phyloP scores from a whole-genome alignment of 2,329 filamentous ascomycete genomes.

The Metarhizium humberi region DNA sequence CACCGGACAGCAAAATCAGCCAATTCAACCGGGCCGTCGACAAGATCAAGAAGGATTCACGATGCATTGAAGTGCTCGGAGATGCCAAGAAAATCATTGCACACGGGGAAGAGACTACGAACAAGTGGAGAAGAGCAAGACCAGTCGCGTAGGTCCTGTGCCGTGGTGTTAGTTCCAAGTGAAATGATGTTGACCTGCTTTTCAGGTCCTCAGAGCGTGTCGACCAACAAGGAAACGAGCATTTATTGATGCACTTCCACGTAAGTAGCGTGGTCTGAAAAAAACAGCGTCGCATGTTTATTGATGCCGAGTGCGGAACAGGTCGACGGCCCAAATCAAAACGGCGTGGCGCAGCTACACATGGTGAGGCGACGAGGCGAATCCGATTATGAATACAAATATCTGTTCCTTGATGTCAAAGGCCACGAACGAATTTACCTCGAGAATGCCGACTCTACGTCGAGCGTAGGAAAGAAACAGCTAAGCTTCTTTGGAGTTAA shows the following conservation, averaged over 20 bases:
- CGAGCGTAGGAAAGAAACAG: constrained; percentile 29
- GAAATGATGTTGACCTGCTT: neutral
- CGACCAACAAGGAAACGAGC: constrained; percentile 67
- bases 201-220: constrained; percentile 55
- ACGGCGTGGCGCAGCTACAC: constrained; percentile 68
- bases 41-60: constrained; percentile 62
- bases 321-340: constrained; percentile 68
- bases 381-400: constrained; percentile 65
- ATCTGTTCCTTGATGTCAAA: constrained; percentile 71
- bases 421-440: constrained; percentile 59
- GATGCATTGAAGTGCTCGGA: constrained; percentile 66
- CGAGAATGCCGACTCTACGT: constrained; percentile 44
- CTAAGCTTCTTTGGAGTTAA: constrained; percentile 54
- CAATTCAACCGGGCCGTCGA: constrained; percentile 84
- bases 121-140: constrained; percentile 66
- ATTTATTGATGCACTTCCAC: constrained; percentile 79
- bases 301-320: constrained; percentile 18
- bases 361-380: constrained; percentile 60
- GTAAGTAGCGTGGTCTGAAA: constrained; percentile 32
- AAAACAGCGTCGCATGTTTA: neutral
- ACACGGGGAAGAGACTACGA: constrained; percentile 71
- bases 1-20: constrained; percentile 72
- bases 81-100: constrained; percentile 67
- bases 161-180: neutral
- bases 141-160: constrained; percentile 44